Evolutionary conservation across 352 stramenopile genomes (phyloP), one percentile per base, ranked within the genome.

Genomic region (Phytophthora colocasiae): DNA sequence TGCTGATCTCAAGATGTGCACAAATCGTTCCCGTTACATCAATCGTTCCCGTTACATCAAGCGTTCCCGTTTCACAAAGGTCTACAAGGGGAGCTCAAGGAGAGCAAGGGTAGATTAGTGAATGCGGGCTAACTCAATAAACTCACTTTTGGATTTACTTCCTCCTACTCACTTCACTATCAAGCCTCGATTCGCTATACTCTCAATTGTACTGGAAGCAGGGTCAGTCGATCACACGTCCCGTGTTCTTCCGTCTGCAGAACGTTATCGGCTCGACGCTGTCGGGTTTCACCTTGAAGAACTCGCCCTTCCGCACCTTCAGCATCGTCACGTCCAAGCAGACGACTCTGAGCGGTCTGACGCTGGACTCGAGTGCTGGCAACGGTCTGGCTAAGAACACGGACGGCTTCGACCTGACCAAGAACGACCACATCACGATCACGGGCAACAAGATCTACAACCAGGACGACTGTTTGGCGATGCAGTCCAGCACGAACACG

Each of bases 191-290:
- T n/a, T n/a, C n/a, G n/a, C n/a, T n/a, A n/a, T n/a, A n/a, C n/a
- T n/a, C n/a, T n/a, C n/a, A n/a, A n/a, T n/a, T 9, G 67, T 80
- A 83, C 63, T 83, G 74, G 75, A 63, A 66, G 22, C 60, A 83
- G 26, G 65, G 63, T 2, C n/a, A 44, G 44, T 70, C 49, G 12
- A 63, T 80, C 43, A 70, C 47, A 1, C 59, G 63, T 5, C 75
- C 71, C 0, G 63, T 77, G 22, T 75, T 83, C 51, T 73, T 83
- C 43, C 54, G 62, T 22, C 53, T 78, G 15, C 71, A 58, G 11
- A 50, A 45, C 17, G 69, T 75, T 11, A 36, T 63, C 0, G 26
- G 29, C 11, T 80, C 75, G 6, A 70, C 10, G 1, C 19, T 83
- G 0, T 73, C 67, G 36, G 72, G 69, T 2, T 80, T 78, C 32